phyloP scores from a whole-genome alignment of 352 stramenopile genomes.

The Globisporangium splendens region DNA sequence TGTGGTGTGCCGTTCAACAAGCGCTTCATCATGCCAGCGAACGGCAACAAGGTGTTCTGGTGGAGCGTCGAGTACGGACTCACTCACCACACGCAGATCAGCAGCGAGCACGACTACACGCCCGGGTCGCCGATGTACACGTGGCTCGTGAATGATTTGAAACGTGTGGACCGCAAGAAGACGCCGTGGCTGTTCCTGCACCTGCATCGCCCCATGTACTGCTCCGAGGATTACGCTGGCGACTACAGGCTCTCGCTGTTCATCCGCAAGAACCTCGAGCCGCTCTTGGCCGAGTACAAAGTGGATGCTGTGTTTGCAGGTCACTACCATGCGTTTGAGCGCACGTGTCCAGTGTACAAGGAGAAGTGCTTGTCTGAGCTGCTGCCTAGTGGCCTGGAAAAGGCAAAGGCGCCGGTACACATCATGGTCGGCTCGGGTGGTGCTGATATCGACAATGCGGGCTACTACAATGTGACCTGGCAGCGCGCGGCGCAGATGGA shows the following conservation, averaged over 20 bases:
- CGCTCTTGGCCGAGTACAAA: conserved; percentile 56
- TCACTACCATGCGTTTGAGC: conserved; percentile 92
- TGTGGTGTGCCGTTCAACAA: conserved; percentile 60
- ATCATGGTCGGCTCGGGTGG: conserved; percentile 84
- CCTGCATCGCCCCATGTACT: conserved; percentile 86
- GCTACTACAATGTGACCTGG: conserved; percentile 57
- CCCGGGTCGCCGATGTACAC: conserved; percentile 79
- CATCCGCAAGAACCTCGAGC: conserved; percentile 39
- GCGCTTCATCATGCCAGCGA: conserved; percentile 51
- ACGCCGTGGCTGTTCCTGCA: conserved; percentile 93
- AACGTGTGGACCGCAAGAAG: conserved; percentile 68
- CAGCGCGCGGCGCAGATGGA: conserved; percentile 57
- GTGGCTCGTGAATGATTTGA: conserved; percentile 83
- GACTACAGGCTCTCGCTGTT: conserved; percentile 39
- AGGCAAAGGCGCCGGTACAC: conserved; percentile 61
- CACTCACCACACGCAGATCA: conserved; percentile 89
- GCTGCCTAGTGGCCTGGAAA: conserved; percentile 20
- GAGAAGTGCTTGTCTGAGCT: conserved; percentile 64
- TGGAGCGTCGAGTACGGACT: conserved; percentile 86
- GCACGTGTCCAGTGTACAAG: conserved; percentile 81
- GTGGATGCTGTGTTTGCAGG: conserved; percentile 90
- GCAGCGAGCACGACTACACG: conserved; percentile 87
- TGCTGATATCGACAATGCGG: conserved; percentile 56
- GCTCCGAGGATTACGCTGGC: conserved; percentile 28
- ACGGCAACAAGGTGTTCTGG: conserved; percentile 71